Evolutionary conservation across 176 grass and related monocot species (phyloP).

Genomic region (Carex cristatella): DNA sequence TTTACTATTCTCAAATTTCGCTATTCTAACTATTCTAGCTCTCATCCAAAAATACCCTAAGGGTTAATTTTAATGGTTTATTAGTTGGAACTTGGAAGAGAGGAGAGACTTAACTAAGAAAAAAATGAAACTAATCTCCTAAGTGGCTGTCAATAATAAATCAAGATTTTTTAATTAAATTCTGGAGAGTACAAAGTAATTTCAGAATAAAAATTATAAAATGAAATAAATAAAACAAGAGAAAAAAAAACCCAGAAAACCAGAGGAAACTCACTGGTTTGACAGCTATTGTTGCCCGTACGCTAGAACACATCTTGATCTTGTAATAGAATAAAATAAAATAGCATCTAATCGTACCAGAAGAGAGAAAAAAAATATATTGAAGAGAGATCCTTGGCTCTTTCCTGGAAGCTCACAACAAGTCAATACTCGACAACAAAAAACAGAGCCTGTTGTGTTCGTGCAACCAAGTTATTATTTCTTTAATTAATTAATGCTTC

Average conservation of each 20-base stretch:
- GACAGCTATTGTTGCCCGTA: slow-evolving; percentile 19
- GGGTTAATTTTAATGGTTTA: background rate
- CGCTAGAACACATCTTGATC: background rate
- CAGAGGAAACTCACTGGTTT: background rate
- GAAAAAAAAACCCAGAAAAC: too few relatives aligned
- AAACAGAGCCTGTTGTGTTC: background rate
- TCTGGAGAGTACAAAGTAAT: background rate
- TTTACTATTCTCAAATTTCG: too few relatives aligned
- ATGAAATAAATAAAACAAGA: background rate
- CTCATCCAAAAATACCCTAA: too few relatives aligned
- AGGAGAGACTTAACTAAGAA: background rate
- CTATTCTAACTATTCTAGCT: too few relatives aligned
- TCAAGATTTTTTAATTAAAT: background rate
- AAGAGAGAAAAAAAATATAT: background rate
- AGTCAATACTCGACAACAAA: slow-evolving; percentile 7
- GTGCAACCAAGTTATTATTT: slow-evolving; percentile 11
- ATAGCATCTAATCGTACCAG: background rate
- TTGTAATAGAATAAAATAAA: background rate
- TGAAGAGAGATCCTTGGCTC: background rate
- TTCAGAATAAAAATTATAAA: background rate
- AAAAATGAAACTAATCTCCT: too few relatives aligned
- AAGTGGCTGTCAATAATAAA: background rate
- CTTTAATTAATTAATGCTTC: background rate
- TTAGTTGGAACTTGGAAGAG: background rate
- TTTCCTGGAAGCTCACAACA: slow-evolving; percentile 26